These are phyloP conservation scores for Neofusicoccum laricinum DNA, from an alignment of 2,329 filamentous ascomycete genomes.

Conservation along the genomic window DNA sequence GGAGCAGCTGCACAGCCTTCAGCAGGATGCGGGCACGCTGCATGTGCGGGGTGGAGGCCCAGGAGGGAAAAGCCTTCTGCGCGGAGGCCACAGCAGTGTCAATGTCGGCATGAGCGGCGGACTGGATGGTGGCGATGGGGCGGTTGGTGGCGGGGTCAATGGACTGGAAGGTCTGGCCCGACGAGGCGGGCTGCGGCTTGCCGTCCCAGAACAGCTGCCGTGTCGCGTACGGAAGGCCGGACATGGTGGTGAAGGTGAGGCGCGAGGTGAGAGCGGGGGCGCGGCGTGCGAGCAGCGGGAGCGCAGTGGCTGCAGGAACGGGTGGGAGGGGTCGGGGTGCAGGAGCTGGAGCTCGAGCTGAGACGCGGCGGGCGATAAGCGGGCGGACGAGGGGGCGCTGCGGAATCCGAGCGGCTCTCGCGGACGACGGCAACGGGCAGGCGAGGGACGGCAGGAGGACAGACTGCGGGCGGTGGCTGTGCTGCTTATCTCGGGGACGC, in stretches of 20 bases:
- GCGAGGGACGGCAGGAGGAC: background rate
- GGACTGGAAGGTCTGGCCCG: slow-evolving; percentile 64
- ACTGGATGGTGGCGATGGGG: slow-evolving; percentile 68
- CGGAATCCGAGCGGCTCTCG: background rate
- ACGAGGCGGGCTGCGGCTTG: slow-evolving; percentile 59
- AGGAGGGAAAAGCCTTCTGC: slow-evolving; percentile 67
- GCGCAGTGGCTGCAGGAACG: background rate
- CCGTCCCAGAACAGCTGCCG: slow-evolving; percentile 76
- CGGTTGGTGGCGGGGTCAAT: slow-evolving; percentile 71
- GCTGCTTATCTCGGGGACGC: background rate
- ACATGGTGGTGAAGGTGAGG: slow-evolving; percentile 2
- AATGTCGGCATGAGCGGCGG: slow-evolving; percentile 64
- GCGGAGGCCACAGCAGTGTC: slow-evolving; percentile 71
- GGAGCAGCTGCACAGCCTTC: slow-evolving; percentile 69
- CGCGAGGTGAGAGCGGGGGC: background rate
- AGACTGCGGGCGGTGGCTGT: background rate
- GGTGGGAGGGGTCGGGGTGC: background rate
- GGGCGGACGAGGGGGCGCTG: background rate
- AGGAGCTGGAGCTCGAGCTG: background rate
- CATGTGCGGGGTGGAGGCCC: slow-evolving; percentile 73
- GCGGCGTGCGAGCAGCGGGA: background rate
- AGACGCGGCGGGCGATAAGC: background rate
- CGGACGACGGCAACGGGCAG: background rate
- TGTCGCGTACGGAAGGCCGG: slow-evolving; percentile 43
- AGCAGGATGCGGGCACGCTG: slow-evolving; percentile 75